Evolutionary conservation across 257 asterid species (phyloP).

Genomic region (Haberlea rhodopensis): DNA sequence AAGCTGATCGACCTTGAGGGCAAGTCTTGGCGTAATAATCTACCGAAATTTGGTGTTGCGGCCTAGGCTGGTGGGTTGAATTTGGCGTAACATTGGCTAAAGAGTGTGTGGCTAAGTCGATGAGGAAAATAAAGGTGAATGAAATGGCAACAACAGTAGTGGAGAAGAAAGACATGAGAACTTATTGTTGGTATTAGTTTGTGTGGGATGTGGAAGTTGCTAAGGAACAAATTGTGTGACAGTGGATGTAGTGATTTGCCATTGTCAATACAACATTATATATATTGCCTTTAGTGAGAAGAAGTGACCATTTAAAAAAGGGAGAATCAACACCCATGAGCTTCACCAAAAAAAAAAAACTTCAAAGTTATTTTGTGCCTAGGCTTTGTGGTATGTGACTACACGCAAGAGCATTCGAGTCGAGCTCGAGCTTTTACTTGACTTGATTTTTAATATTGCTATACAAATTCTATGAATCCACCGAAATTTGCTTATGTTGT

Average conservation of each 20-base stretch:
- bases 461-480: too few relatives aligned
- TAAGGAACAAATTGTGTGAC: constrained; percentile 40
- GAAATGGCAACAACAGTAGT: constrained; percentile 22
- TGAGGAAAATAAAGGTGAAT: constrained; percentile 24
- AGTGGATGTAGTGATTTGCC: constrained; percentile 23
- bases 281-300: constrained; percentile 23
- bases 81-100: constrained; percentile 23
- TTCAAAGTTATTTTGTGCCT: background rate
- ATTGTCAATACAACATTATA: constrained; percentile 1
- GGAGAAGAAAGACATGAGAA: constrained; percentile 36
- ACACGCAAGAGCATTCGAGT: background rate
- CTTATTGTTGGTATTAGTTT: background rate
- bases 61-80: constrained; percentile 19
- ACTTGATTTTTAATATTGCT: too few relatives aligned
- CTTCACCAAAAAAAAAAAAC: constrained; percentile 25
- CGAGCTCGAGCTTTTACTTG: too few relatives aligned
- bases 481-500: too few relatives aligned
- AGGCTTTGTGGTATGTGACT: background rate
- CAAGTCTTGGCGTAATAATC: constrained; percentile 68
- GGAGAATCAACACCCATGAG: constrained; percentile 72
- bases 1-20: constrained; percentile 75
- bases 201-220: constrained; percentile 18
- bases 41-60: constrained; percentile 48
- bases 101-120: constrained; percentile 25
- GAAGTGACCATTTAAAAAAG: constrained; percentile 31